Evolutionary conservation across 2,329 filamentous ascomycete species (phyloP).

Genomic region (Alternaria hordeiaustralica): DNA sequence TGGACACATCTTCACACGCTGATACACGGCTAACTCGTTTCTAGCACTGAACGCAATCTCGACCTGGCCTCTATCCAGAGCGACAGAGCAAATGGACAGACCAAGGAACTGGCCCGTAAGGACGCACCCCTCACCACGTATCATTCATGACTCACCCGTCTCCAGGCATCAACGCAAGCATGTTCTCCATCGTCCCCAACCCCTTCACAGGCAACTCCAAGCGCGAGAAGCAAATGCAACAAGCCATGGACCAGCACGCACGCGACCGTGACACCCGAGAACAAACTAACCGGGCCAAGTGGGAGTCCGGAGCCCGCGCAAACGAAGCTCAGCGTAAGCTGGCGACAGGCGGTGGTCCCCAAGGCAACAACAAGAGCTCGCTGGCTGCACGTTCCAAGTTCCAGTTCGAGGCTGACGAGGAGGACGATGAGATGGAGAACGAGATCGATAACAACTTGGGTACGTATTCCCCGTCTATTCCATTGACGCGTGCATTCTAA

Average conservation of each 20-base stretch:
- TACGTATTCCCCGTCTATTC: slow-evolving; percentile 35
- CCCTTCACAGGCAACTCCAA: slow-evolving; percentile 66
- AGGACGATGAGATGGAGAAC: slow-evolving; percentile 70
- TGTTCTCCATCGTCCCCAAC: slow-evolving; percentile 77
- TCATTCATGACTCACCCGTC: background rate
- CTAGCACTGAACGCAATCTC: slow-evolving; percentile 70
- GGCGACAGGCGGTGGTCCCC: slow-evolving; percentile 14
- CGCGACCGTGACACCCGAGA: slow-evolving; percentile 64
- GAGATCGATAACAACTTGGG: slow-evolving; percentile 53
- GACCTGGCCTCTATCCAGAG: slow-evolving; percentile 81
- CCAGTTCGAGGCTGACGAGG: slow-evolving; percentile 43
- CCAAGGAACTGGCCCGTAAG: slow-evolving; percentile 75
- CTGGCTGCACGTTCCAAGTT: slow-evolving; percentile 45
- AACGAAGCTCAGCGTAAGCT: slow-evolving; percentile 28
- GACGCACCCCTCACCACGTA: too few relatives aligned
- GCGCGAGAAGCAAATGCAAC: slow-evolving; percentile 65
- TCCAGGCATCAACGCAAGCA: slow-evolving; percentile 75
- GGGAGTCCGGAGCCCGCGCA: slow-evolving; percentile 39
- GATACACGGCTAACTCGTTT: slow-evolving; percentile 38
- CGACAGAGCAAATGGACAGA: slow-evolving; percentile 78
- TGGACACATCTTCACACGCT: background rate
- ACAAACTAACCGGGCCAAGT: slow-evolving; percentile 61
- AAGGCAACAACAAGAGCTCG: slow-evolving; percentile 23
- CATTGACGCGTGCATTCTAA: background rate
- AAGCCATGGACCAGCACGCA: slow-evolving; percentile 68